phyloP scores from a whole-genome alignment of 352 stramenopile genomes.

The Saprolegnia parasitica region DNA sequence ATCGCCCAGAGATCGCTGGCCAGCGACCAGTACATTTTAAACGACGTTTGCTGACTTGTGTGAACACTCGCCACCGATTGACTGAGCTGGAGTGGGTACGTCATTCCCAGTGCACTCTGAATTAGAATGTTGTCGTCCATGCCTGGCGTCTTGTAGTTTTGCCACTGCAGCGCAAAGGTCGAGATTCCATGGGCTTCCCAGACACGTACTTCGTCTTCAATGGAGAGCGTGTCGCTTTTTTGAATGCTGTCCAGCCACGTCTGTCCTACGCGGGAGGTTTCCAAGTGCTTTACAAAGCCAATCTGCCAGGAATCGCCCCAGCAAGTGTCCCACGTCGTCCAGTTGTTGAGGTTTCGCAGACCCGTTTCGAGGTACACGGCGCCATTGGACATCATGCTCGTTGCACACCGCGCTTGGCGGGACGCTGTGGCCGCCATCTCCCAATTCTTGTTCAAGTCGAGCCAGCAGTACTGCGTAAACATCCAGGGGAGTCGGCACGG shows the following conservation, averaged over 20 bases:
- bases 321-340: not conserved
- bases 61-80: not conserved
- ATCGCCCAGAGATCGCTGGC: conserved; percentile 14
- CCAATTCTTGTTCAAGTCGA: conserved; percentile 9
- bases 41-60: not conserved
- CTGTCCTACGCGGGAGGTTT: not conserved
- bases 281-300: not conserved
- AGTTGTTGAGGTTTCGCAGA: conserved; percentile 10
- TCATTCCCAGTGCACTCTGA: conserved; percentile 7
- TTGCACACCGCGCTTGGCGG: not conserved
- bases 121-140: conserved; percentile 11
- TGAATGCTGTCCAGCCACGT: not conserved
- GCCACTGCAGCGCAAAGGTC: not conserved
- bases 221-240: not conserved
- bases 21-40: conserved; percentile 18
- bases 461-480: conserved; percentile 21
- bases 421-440: not conserved
- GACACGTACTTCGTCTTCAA: conserved; percentile 3
- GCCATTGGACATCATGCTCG: not conserved
- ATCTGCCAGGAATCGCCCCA: not conserved
- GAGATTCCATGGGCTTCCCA: not conserved
- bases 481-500: not conserved
- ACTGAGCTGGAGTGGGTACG: not conserved
- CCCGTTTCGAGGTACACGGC: conserved; percentile 15
- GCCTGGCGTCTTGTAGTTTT: not conserved